Base-by-base conservation (phyloP, 2,329 filamentous ascomycete genomes). In the Neopestalotiopsis sp. region DNA sequence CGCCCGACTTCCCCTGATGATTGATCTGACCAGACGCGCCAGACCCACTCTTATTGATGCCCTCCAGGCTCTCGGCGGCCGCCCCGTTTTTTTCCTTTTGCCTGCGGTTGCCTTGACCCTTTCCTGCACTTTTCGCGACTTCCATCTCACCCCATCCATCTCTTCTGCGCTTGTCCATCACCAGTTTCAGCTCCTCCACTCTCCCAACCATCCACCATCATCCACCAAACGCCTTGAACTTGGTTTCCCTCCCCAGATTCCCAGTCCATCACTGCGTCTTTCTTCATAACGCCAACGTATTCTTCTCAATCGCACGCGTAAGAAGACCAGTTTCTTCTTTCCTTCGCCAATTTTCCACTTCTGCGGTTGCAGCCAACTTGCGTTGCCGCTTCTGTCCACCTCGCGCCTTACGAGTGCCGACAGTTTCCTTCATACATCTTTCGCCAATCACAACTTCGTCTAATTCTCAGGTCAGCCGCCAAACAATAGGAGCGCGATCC, bases 291-390 rank as follows among this genome's bases (percentile, higher is more conserved):
- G 32, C 17, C 42, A 24, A 57, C 63, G 34, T 32, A 66, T 67
- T 56, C 56, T 70, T 69, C 59, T 65, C 70, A 72, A 70, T 53
- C 45, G 14, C 45, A 71, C 57, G 68, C 65, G 38, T 70, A 57
- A 70, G 65, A 65, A 67, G 71, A 42, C 70, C 66, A 71, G 66
- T 61, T 69, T 67, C 67, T 69, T 65, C 70, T 73, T 72, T 72
- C 72, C 70, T 72, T 69, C 66, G 69, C 9, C 42, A 24, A 56
- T 7, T 53, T n/a, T 66, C 20, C 17, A 13, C 56, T 66, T 49
- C 68, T 65, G 67, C 73, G 77, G 73, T 73, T 76, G 75, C 77
- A 79, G 72, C 77, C 76, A 79, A 78, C 77, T 77, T 79, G 75
- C 75, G 70, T 69, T 71, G 76, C 75, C 77, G 72, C 69, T 53